phyloP scores from a whole-genome alignment of 2,329 filamentous ascomycete species.

The Cytospora piceae region DNA sequence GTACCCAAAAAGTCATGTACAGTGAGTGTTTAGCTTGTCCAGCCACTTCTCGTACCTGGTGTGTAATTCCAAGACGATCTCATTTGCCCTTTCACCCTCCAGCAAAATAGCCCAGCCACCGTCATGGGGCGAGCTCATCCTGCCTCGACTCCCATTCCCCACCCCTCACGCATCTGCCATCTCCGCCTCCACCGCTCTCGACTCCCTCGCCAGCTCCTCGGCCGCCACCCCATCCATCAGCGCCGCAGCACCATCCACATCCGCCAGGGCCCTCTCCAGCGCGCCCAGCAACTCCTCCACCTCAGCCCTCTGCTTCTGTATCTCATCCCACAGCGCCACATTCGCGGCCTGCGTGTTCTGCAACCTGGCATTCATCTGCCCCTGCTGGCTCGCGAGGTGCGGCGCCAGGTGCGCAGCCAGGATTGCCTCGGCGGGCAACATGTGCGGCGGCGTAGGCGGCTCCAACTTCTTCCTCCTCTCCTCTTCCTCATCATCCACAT shows the following conservation, averaged over 20 bases:
- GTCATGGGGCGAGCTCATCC: not conserved
- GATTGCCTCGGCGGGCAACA: slow-evolving; percentile 56
- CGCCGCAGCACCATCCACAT: slow-evolving; percentile 57
- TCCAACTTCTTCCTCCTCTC: slow-evolving; percentile 37
- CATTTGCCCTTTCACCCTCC: not conserved
- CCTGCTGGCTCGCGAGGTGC: slow-evolving; percentile 56
- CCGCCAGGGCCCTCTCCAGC: slow-evolving; percentile 56
- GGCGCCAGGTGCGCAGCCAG: slow-evolving; percentile 60
- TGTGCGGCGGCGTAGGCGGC: slow-evolving; percentile 49
- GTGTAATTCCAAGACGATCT: not conserved
- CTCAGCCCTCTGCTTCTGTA: slow-evolving; percentile 58
- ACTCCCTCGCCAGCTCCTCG: slow-evolving; percentile 55
- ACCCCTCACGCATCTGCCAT: slow-evolving; percentile 38
- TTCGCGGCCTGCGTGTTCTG: slow-evolving; percentile 62
- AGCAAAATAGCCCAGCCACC: not conserved
- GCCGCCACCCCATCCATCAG: slow-evolving; percentile 50
- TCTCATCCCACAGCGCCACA: slow-evolving; percentile 54
- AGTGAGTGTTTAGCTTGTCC: not conserved
- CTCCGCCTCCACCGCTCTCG: slow-evolving; percentile 48
- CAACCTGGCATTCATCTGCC: slow-evolving; percentile 59
- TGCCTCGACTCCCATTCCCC: not conserved
- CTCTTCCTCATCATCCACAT: not conserved
- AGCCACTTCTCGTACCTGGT: not conserved
- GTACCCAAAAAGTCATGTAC: slow-evolving; percentile 21
- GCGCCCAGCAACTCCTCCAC: slow-evolving; percentile 53